phyloP scores from a whole-genome alignment of 2,329 filamentous ascomycete genomes.

The Epichloe amarillans region DNA sequence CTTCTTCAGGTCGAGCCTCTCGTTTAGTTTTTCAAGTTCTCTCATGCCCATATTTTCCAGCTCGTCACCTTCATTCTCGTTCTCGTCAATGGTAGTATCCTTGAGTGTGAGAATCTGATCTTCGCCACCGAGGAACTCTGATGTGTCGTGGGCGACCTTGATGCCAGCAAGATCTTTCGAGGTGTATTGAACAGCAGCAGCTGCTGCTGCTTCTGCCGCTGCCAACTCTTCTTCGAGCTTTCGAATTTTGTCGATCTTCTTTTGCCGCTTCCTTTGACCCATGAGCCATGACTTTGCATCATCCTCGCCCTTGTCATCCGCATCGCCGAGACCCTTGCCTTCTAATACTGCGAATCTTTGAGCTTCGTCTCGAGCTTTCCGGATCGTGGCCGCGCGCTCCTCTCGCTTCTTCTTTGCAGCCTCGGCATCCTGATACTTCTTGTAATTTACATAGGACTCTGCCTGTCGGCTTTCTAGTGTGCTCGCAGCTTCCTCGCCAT shows the following conservation, averaged over 20 bases:
- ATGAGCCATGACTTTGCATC: constrained; percentile 81
- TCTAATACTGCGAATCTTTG: constrained; percentile 64
- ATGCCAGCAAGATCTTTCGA: constrained; percentile 79
- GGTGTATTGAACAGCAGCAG: constrained; percentile 58
- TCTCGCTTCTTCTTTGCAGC: constrained; percentile 66
- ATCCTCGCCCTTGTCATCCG: constrained; percentile 47
- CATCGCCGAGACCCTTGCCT: constrained; percentile 73
- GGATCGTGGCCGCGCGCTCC: constrained; percentile 67
- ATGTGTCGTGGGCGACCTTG: constrained; percentile 79
- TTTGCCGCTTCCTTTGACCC: constrained; percentile 84
- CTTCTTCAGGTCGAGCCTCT: constrained; percentile 78
- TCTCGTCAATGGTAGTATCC: constrained; percentile 72
- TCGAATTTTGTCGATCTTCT: constrained; percentile 70
- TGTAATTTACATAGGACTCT: constrained; percentile 60
- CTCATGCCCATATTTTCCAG: constrained; percentile 64
- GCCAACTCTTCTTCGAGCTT: constrained; percentile 63
- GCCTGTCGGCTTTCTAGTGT: constrained; percentile 74
- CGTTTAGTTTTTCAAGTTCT: constrained; percentile 58
- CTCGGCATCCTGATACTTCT: constrained; percentile 54
- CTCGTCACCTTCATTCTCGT: constrained; percentile 81
- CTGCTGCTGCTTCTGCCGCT: constrained; percentile 55
- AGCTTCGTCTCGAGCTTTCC: constrained; percentile 74
- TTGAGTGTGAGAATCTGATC: constrained; percentile 93
- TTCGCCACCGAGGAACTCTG: constrained; percentile 65
- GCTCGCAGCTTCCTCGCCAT: constrained; percentile 56